A percentile compares a stretch with the other conserved stretches of the same genome.
Conservation (phyloP, 2,329 filamentous ascomycete genomes). For the Talaromyces pinophilus region DNA sequence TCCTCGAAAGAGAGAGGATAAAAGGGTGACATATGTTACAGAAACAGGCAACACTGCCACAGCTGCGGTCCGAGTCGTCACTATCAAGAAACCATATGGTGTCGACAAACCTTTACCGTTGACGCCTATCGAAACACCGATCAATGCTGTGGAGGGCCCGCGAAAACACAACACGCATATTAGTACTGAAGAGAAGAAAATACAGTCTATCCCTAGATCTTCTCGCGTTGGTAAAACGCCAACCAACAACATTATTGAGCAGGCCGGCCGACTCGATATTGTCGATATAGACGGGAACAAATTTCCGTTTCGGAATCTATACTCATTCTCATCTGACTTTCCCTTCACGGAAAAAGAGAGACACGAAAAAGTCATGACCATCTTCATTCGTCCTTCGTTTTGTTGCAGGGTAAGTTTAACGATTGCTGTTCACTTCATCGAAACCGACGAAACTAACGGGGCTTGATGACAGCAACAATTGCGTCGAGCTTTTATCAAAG, state of each 20-base stretch:
- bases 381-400: neutral
- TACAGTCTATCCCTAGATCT: neutral
- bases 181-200: neutral
- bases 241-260: constrained; percentile 20
- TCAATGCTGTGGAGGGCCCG: constrained; percentile 4
- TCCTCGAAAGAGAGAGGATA: neutral
- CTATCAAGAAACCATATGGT: constrained; percentile 11
- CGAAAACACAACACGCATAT: neutral
- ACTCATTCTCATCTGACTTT: constrained; percentile 33
- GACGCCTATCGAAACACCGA: constrained; percentile 13
- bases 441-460: constrained; percentile 67
- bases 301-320: constrained; percentile 64
- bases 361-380: constrained; percentile 50
- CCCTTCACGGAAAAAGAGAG: constrained; percentile 44
- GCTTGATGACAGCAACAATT: constrained; percentile 59
- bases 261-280: constrained; percentile 39
- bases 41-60: neutral
- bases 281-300: constrained; percentile 63
- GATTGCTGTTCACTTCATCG: neutral
- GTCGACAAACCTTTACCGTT: constrained; percentile 21
- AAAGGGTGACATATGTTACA: neutral
- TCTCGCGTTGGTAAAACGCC: constrained; percentile 14
- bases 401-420: constrained; percentile 12
- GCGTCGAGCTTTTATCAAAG: constrained; percentile 13
- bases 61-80: constrained; percentile 16